Conservation (phyloP, 1,139 yeast genomes). For the Candida freyschussii region DNA sequence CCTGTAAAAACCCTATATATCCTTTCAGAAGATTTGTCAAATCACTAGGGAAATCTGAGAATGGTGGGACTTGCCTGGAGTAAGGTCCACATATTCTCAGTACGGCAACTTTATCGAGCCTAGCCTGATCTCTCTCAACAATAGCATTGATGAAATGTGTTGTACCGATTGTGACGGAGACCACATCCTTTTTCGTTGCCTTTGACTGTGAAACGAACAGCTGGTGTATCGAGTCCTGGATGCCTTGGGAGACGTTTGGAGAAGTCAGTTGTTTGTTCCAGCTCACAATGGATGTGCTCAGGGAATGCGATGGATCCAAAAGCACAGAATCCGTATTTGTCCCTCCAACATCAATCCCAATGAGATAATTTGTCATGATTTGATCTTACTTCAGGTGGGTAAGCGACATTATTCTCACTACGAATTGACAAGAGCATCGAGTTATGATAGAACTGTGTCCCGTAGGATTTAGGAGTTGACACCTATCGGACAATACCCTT, state of each 20-base stretch:
- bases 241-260: constrained; percentile 39
- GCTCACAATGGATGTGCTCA: constrained; percentile 33
- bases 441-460: too few relatives aligned
- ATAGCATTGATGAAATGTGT: constrained; percentile 44
- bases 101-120: constrained; percentile 38
- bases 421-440: too few relatives aligned
- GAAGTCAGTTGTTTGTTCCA: constrained; percentile 42
- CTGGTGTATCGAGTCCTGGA: constrained; percentile 32
- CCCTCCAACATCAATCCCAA: constrained; percentile 47
- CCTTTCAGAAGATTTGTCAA: constrained; percentile 31
- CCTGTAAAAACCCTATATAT: constrained; percentile 31
- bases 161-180: constrained; percentile 40
- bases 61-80: constrained; percentile 33
- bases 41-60: constrained; percentile 38
- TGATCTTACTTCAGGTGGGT: too few relatives aligned
- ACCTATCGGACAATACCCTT: too few relatives aligned
- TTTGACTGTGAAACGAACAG: constrained; percentile 24
- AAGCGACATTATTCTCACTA: too few relatives aligned
- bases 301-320: constrained; percentile 30
- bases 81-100: constrained; percentile 37
- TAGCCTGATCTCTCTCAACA: constrained; percentile 35
- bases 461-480: too few relatives aligned
- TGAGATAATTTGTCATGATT: constrained; percentile 17
- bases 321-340: constrained; percentile 45
- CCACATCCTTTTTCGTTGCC: constrained; percentile 27